Evolutionary conservation across 164 flowering plant species (phyloP).

Genomic region (Vitis vinifera): ASM3070453v1 NC_081805.1:1920501-1921000

Average conservation of each 20-base stretch:
- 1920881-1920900: no score
- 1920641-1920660: slow-evolving; percentile 96
- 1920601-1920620: slow-evolving; percentile 83
- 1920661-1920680: slow-evolving; percentile 82
- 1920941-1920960: no score
- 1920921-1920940: no score
- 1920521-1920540: neutral
- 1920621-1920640: slow-evolving; percentile 80
- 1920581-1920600: slow-evolving; percentile 93
- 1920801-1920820: no score
- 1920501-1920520: neutral
- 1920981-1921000: no score
- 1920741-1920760: neutral
- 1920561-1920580: slow-evolving; percentile 79
- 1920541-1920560: slow-evolving; percentile 68
- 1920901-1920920: no score
- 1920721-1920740: neutral
- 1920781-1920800: no score
- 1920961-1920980: no score
- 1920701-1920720: neutral
- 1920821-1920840: no score
- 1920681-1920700: slow-evolving; percentile 3
- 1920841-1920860: no score
- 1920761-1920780: no score
- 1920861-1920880: no score